Percentiles rank a stretch among this genome's conserved stretches.
These are phyloP conservation scores for Eragrostis curvula DNA, from an alignment of 176 grass and related monocot species.

Conservation along the genomic window DNA sequence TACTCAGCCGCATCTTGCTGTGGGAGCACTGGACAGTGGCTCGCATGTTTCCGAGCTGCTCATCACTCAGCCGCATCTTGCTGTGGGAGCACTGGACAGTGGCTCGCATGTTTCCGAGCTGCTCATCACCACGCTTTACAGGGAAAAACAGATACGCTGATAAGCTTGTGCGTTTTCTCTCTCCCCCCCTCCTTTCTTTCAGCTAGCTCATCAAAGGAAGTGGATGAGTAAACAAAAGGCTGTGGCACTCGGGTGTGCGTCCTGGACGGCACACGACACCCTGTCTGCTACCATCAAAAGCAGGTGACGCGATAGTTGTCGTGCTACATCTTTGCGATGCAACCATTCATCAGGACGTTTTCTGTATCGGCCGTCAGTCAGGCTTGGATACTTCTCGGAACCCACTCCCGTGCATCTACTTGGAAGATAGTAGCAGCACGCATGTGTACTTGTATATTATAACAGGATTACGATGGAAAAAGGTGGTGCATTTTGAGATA, in stretches of 20 bases:
- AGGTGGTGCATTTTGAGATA: slow-evolving; percentile 1
- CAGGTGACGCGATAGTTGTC: slow-evolving; percentile 22
- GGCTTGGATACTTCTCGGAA: slow-evolving; percentile 19
- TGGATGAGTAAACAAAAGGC: slow-evolving; percentile 36
- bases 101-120: slow-evolving; percentile 44
- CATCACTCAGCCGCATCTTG: not conserved
- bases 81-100: slow-evolving; percentile 4
- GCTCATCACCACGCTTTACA: slow-evolving; percentile 43
- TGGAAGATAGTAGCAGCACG: not conserved
- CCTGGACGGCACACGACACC: slow-evolving; percentile 44
- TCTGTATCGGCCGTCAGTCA: not conserved
- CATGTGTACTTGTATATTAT: not conserved
- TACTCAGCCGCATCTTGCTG: slow-evolving; percentile 5
- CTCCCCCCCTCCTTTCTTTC: slow-evolving; percentile 13
- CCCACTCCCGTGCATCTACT: not conserved
- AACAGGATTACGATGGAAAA: slow-evolving; percentile 23
- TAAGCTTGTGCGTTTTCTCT: slow-evolving; percentile 31
- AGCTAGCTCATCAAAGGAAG: slow-evolving; percentile 35
- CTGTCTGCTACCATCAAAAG: slow-evolving; percentile 40
- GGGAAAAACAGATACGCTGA: slow-evolving; percentile 22
- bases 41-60: slow-evolving; percentile 43
- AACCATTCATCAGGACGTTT: not conserved
- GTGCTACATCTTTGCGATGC: slow-evolving; percentile 12
- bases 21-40: slow-evolving; percentile 11
- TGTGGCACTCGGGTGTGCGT: slow-evolving; percentile 17